Percentiles rank a stretch among this genome's conserved stretches.
phyloP scores from a whole-genome alignment of 805 yeast genomes.

The Candida argentea region DNA sequence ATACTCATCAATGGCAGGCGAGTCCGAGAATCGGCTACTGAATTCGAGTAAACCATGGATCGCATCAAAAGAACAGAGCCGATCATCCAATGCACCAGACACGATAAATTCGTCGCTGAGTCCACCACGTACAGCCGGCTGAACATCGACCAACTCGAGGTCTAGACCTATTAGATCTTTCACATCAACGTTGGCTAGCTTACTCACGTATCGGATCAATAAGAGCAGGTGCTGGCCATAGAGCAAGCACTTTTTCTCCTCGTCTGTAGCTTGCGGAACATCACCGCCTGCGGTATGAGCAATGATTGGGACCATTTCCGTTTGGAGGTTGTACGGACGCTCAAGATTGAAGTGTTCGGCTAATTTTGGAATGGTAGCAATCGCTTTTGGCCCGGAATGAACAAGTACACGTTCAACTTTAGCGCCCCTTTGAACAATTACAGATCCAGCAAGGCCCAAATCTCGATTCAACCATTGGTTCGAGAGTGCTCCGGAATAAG shows the following conservation, averaged over 20 bases:
- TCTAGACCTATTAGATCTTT: constrained; percentile 21
- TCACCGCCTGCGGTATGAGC: constrained; percentile 12
- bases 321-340: constrained; percentile 23
- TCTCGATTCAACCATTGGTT: constrained; percentile 32
- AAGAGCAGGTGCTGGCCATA: constrained; percentile 21
- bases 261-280: constrained; percentile 13
- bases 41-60: constrained; percentile 21
- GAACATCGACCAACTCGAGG: constrained; percentile 27
- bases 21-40: constrained; percentile 7
- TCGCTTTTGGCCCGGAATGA: constrained; percentile 24
- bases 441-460: constrained; percentile 31
- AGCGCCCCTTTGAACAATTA: constrained; percentile 16
- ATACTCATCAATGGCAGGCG: constrained; percentile 9
- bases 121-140: constrained; percentile 28
- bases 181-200: constrained; percentile 12
- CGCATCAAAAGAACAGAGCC: constrained; percentile 31
- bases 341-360: constrained; percentile 28
- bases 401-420: constrained; percentile 16
- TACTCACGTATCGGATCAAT: constrained; percentile 23
- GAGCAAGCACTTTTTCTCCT: constrained; percentile 18
- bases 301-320: constrained; percentile 29
- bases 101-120: constrained; percentile 24
- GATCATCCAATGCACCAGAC: constrained; percentile 32
- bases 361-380: constrained; percentile 29
- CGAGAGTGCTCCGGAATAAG: constrained; percentile 27